Evolutionary conservation across 225 moss, liverwort and hornwort species (phyloP), one percentile per base, ranked within the genome.

Genomic region (Marchantia paleacea): DNA sequence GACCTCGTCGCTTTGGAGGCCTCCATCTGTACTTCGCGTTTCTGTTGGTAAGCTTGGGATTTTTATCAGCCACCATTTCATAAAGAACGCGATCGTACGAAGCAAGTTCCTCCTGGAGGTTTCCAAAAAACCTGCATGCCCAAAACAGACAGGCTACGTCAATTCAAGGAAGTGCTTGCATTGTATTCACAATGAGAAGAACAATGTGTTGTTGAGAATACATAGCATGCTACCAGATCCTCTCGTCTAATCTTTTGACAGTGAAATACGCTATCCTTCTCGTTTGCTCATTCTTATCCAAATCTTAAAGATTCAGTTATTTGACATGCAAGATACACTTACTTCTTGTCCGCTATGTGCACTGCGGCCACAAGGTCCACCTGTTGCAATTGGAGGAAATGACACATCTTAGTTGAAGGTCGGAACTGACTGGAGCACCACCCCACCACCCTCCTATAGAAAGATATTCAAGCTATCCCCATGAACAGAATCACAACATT

Each of bases 51-150:
- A 93, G 93, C 63, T 88, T 80, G n/a, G 95, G 93, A 80, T 93
- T 92, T 86, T 99, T 99, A 79, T 99, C 97, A 58, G 97, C 95
- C 87, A 99, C 97, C 95, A 99, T 99, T 88, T 99, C 97, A 81
- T 95, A 99, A 52, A 99, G 83, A 22, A 99, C 97, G 58, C 97
- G 93, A 78, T 99, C 95, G 78, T 95, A 99, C 25, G 86, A 89
- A 71, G 87, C 89, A 84, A 99, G 88, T 60, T 99, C 97, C 55
- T 93, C 92, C 81, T 99, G 97, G 8, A 99, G 81, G 31, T 89
- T 85, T 54, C 83, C 86, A 75, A 99, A 99, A 85, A 95, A 99
- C 84, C 97, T 97, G 87, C 73, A 52, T 2, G 52, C n/a, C n/a
- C 64, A 52, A 11, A n/a, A 48, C 47, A 47, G 29, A 57, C 55